Base-by-base conservation (phyloP, 2,329 filamentous ascomycete genomes). In the Aspergillus sp. region DNA sequence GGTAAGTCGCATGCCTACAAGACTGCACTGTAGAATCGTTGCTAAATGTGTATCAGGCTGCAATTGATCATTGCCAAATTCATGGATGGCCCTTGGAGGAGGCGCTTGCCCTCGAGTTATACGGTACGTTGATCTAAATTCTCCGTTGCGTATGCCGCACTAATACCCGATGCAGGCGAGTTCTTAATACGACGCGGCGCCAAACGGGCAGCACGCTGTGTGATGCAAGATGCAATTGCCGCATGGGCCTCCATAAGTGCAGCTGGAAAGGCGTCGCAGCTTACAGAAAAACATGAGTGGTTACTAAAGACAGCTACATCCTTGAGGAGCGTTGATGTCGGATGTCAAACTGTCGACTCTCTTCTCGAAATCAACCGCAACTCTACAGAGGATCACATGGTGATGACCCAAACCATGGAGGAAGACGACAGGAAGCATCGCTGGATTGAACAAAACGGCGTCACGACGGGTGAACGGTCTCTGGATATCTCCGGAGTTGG, bases 21-120 rank as follows among this genome's bases (percentile, higher is more conserved):
- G 6, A 4, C 33, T 13, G 33, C 9, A 35, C 19, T 13, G 19
- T n/a, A 13, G 33, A 35, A 13, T 7, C 7, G 7, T 5, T 13
- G 12, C 27, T 28, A 39, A 39, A 28, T 30, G 37, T 39, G 10
- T 8, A 30, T 10, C 76, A 83, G 62, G 68, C 71, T 44, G 77
- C 81, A 4, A 73, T 82, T 46, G 79, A 83, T 51, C 79, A 83
- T 52, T 74, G 74, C 37, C 76, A 83, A 51, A 60, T 80, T 1
- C 71, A 83, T 55, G 72, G 72, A 10, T 81, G 78, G 55, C 65
- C 72, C 2, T 56, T 83, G 26, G 81, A 84, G 46, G 78, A 83
- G 54, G 81, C 76, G 3, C 67, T 82, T 27, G 68, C 75, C 32
- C 70, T 78, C 33, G 81, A 85, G 60, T 60, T 83, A n/a, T 81